phyloP scores from a whole-genome alignment of 2,329 filamentous ascomycete species.

The Allantophomopsis cytisporea region DNA sequence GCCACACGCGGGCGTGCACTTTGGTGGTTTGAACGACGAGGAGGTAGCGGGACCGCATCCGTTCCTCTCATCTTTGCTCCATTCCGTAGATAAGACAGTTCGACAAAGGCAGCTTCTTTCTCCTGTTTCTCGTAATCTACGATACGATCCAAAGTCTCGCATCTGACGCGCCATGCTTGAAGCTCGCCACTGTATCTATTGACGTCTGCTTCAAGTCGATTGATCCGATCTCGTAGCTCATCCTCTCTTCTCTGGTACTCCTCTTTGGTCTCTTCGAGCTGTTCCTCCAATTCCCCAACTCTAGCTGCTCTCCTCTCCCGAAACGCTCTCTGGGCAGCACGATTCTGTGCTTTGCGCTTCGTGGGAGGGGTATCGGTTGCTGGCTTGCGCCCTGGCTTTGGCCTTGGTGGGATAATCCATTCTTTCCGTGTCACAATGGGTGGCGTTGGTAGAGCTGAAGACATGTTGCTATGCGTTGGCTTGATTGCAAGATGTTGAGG shows the following conservation, averaged over 20 bases:
- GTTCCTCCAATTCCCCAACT: conserved; percentile 62
- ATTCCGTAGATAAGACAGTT: conserved; percentile 21
- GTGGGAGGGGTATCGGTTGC: conserved; percentile 86
- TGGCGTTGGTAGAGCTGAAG: conserved; percentile 21
- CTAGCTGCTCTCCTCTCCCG: conserved; percentile 75
- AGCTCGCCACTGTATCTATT: conserved; percentile 39
- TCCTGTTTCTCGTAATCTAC: conserved; percentile 21
- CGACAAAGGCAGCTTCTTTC: conserved; percentile 27
- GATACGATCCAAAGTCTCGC: conserved; percentile 18
- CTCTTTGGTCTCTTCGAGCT: conserved; percentile 46
- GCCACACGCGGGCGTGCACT: conserved; percentile 7
- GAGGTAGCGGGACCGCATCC: conserved; percentile 25
- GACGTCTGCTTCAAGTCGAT: conserved; percentile 48
- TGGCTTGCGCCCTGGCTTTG: conserved; percentile 86
- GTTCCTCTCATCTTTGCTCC: conserved; percentile 16
- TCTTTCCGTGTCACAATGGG: conserved; percentile 61
- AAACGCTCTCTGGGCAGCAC: conserved; percentile 83
- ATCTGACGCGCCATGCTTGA: conserved; percentile 18
- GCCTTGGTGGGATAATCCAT: conserved; percentile 74
- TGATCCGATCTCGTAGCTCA: conserved; percentile 39
- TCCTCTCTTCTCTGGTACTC: conserved; percentile 41
- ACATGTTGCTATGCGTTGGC: conserved; percentile 19
- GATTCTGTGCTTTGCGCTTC: conserved; percentile 89
- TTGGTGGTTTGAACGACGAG: conserved; percentile 13
- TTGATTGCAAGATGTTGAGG: conserved; percentile 22